phyloP scores from a whole-genome alignment of 345 rosid genomes.

The Sapria himalayana region DNA sequence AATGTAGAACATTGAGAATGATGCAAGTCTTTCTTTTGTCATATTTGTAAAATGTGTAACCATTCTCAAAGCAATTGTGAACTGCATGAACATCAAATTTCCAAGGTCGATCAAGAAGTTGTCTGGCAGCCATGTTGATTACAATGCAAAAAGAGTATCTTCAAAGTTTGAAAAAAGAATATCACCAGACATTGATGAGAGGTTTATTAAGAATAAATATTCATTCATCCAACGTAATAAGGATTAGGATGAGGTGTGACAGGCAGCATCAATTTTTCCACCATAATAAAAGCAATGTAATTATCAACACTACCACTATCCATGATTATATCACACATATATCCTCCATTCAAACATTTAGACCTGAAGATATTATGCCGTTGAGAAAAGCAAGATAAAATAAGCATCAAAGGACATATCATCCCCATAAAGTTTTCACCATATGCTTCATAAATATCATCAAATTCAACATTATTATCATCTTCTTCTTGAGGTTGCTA shows the following conservation, averaged over 20 bases:
- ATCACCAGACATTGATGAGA: constrained; percentile 1
- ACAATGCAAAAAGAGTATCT: background rate
- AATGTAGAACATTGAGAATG: background rate
- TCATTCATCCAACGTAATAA: background rate
- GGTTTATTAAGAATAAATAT: background rate
- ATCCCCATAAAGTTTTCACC: constrained; percentile 3
- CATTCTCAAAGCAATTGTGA: constrained; percentile 1
- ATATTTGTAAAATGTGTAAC: background rate
- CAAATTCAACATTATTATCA: background rate
- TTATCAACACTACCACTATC: constrained; percentile 3
- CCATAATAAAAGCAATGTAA: constrained; percentile 2
- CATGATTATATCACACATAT: constrained; percentile 1
- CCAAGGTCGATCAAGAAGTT: constrained; percentile 2
- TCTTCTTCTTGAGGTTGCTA: constrained; percentile 2
- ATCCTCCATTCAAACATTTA: constrained; percentile 3
- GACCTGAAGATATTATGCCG: background rate
- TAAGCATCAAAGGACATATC: constrained; percentile 1
- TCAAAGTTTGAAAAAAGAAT: constrained; percentile 1
- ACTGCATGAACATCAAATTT: background rate
- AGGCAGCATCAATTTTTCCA: background rate
- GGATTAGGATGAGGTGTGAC: constrained; percentile 1
- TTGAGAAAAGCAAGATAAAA: background rate
- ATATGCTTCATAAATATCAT: constrained; percentile 1
- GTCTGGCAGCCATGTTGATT: constrained; percentile 1
- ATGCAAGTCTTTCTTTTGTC: constrained; percentile 1